Evolutionary conservation across 2,329 filamentous ascomycete species (phyloP).

Genomic region (Akanthomyces dipterigenus): DNA sequence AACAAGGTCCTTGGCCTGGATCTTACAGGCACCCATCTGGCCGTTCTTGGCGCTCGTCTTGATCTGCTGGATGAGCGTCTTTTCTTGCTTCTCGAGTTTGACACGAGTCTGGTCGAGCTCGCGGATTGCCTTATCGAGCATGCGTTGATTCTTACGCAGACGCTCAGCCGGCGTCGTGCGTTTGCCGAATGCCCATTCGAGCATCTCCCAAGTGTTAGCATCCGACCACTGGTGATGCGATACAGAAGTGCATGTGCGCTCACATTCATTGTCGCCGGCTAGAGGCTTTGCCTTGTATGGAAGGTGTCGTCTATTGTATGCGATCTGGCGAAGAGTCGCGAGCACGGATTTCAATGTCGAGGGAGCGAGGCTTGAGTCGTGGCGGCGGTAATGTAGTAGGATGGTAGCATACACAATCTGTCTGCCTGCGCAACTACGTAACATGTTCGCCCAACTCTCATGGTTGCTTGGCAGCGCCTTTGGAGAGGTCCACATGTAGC

Average conservation of each 20-base stretch:
- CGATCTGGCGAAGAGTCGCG: neutral
- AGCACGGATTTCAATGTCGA: neutral
- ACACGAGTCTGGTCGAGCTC: conserved; percentile 91
- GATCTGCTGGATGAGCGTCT: conserved; percentile 91
- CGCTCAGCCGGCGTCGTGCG: conserved; percentile 95
- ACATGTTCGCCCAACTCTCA: neutral
- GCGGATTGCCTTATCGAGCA: conserved; percentile 93
- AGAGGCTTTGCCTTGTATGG: neutral
- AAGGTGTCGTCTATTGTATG: neutral
- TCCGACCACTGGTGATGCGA: conserved; percentile 2
- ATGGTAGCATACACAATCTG: neutral
- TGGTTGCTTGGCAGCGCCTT: neutral
- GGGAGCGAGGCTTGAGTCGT: neutral
- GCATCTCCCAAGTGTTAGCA: conserved; percentile 53
- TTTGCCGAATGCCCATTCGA: conserved; percentile 99
- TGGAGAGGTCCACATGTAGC: neutral
- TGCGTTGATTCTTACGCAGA: conserved; percentile 88
- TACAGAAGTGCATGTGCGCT: conserved; percentile 19
- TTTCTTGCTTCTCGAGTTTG: conserved; percentile 97
- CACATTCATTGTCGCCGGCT: conserved; percentile 48
- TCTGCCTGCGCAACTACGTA: conserved; percentile 9
- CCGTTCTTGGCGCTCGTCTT: conserved; percentile 98
- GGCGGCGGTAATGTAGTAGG: neutral
- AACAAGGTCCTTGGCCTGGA: conserved; percentile 95
- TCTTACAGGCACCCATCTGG: conserved; percentile 97